Conservation (phyloP, 2,329 filamentous ascomycete species). For the Didymella arachidicola region DNA sequence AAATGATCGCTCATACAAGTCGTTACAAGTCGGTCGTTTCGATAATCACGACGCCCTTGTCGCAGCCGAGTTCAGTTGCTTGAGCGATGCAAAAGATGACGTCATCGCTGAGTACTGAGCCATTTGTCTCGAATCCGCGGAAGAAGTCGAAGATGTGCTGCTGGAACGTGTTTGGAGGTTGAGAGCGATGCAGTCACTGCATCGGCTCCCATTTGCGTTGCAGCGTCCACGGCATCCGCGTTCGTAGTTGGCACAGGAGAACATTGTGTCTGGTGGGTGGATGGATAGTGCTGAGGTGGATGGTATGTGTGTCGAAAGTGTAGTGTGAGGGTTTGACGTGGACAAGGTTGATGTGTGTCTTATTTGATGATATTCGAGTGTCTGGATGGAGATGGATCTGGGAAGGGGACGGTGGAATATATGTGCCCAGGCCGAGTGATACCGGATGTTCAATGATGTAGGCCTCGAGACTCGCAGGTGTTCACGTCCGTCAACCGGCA, state of each 20-base stretch:
- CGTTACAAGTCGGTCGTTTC: slow-evolving; percentile 8
- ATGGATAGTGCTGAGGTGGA: neutral
- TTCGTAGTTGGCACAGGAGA: slow-evolving; percentile 56
- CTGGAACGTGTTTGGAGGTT: slow-evolving; percentile 48
- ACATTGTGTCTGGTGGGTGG: slow-evolving; percentile 43
- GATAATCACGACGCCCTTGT: slow-evolving; percentile 36
- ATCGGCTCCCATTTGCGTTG: slow-evolving; percentile 49
- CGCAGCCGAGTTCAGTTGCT: slow-evolving; percentile 33
- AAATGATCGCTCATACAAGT: slow-evolving; percentile 25
- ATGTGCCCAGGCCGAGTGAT: slow-evolving; percentile 31
- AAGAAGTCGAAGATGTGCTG: slow-evolving; percentile 45
- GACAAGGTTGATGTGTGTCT: neutral
- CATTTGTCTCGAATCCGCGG: slow-evolving; percentile 33
- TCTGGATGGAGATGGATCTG: neutral
- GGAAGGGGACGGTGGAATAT: slow-evolving; percentile 33
- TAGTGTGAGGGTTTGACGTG: neutral
- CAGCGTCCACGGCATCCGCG: slow-evolving; percentile 54
- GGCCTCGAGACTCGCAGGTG: slow-evolving; percentile 21
- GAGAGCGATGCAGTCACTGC: slow-evolving; percentile 51
- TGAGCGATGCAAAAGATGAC: slow-evolving; percentile 51
- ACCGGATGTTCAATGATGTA: slow-evolving; percentile 45
- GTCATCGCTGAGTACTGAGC: slow-evolving; percentile 52
- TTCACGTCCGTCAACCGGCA: slow-evolving; percentile 28
- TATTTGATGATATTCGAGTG: neutral
- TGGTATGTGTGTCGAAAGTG: neutral